These are phyloP conservation scores for Keqinozyma sinolaborantium DNA, from an alignment of 1,139 yeast species.

Conservation along the genomic window DNA sequence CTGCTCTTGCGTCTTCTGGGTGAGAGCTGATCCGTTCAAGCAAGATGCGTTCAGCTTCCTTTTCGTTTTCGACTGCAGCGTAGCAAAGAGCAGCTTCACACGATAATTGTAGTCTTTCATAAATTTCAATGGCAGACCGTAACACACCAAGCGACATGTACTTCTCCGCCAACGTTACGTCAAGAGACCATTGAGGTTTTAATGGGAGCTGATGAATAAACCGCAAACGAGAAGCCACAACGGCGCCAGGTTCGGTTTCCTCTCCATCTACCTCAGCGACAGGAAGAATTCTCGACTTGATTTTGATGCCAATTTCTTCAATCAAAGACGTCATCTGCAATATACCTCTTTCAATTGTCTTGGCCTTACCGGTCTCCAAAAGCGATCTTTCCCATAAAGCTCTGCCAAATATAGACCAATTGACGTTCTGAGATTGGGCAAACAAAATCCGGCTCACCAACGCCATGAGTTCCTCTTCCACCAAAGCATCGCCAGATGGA, in stretches of 20 bases:
- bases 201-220: conserved; percentile 75
- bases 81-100: conserved; percentile 89
- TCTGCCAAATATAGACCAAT: conserved; percentile 79
- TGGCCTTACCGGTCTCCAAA: conserved; percentile 74
- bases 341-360: conserved; percentile 91
- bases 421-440: conserved; percentile 42
- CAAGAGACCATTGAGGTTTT: conserved; percentile 84
- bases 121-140: conserved; percentile 86
- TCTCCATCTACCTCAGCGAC: conserved; percentile 31
- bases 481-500: conserved; percentile 66
- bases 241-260: conserved; percentile 15
- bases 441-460: conserved; percentile 68
- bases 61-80: conserved; percentile 79
- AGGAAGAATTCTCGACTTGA: conserved; percentile 61
- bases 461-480: conserved; percentile 80
- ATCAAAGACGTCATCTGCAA: conserved; percentile 90
- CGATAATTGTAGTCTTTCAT: conserved; percentile 71
- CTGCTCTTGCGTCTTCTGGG: conserved; percentile 81
- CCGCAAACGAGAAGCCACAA: conserved; percentile 52
- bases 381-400: conserved; percentile 90
- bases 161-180: conserved; percentile 78
- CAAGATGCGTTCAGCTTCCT: conserved; percentile 61
- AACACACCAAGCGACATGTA: conserved; percentile 84
- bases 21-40: conserved; percentile 48
- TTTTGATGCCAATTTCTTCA: conserved; percentile 79